These are phyloP conservation scores for Coniferiporia sulphurascens DNA, from an alignment of 1,284 basidiomycete genomes.

Conservation along the genomic window DNA sequence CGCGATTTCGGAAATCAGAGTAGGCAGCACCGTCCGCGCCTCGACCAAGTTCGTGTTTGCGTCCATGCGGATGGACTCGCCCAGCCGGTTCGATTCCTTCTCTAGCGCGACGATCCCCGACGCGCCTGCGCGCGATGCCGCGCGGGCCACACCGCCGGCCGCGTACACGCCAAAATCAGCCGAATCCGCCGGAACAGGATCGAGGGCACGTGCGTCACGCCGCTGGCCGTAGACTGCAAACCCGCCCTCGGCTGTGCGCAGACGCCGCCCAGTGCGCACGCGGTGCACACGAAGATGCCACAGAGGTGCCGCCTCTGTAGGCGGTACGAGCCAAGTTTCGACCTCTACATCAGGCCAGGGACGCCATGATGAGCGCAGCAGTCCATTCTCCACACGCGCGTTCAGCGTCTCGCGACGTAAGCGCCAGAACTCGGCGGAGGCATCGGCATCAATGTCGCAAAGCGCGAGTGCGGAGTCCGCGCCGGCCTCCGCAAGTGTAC, in stretches of 20 bases:
- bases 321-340: slow-evolving; percentile 73
- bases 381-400: slow-evolving; percentile 51
- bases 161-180: slow-evolving; percentile 47
- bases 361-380: slow-evolving; percentile 66
- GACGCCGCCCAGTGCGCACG: slow-evolving; percentile 44
- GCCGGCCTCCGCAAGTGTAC: slow-evolving; percentile 66
- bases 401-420: slow-evolving; percentile 58
- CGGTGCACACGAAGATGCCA: slow-evolving; percentile 72
- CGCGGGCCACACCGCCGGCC: slow-evolving; percentile 42
- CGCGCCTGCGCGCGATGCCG: slow-evolving; percentile 56
- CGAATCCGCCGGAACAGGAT: slow-evolving; percentile 31
- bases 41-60: slow-evolving; percentile 72
- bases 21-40: slow-evolving; percentile 63
- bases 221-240: slow-evolving; percentile 72
- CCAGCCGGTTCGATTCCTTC: slow-evolving; percentile 30
- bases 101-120: slow-evolving; percentile 56
- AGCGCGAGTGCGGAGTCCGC: slow-evolving; percentile 68
- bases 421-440: slow-evolving; percentile 67
- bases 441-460: slow-evolving; percentile 41
- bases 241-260: slow-evolving; percentile 63
- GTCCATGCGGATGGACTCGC: slow-evolving; percentile 58
- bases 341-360: slow-evolving; percentile 70
- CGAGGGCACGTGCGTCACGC: slow-evolving; percentile 55
- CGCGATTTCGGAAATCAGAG: slow-evolving; percentile 47
- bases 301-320: slow-evolving; percentile 46